Conservation (phyloP, 371 early-diverging fungal species). For the Parasitella parasitica region DNA sequence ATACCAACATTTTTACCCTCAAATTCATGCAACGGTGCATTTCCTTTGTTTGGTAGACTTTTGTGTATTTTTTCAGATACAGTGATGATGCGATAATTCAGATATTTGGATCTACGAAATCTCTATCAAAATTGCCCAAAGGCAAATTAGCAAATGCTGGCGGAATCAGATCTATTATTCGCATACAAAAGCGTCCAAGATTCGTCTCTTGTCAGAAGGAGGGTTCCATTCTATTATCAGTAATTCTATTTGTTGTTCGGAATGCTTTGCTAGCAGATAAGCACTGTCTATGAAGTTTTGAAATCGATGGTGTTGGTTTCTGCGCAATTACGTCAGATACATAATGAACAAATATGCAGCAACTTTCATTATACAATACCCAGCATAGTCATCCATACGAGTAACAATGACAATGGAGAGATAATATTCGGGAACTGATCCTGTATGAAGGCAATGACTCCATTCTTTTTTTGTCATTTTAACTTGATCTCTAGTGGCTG, state of each 20-base stretch:
- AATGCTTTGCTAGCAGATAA: constrained; percentile 39
- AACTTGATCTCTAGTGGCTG: not conserved
- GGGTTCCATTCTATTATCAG: constrained; percentile 51
- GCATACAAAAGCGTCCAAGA: constrained; percentile 44
- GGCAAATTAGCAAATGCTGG: not conserved
- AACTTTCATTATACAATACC: constrained; percentile 21
- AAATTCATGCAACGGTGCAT: constrained; percentile 47
- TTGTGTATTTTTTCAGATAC: constrained; percentile 38
- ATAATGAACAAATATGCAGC: not conserved
- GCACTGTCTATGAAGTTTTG: constrained; percentile 48
- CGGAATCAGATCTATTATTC: no score
- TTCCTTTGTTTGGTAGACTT: constrained; percentile 35
- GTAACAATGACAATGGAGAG: constrained; percentile 51
- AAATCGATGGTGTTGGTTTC: constrained; percentile 45
- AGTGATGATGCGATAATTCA: constrained; percentile 45
- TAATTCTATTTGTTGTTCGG: constrained; percentile 42
- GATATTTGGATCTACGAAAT: constrained; percentile 39
- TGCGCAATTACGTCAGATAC: not conserved
- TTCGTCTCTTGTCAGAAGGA: constrained; percentile 31
- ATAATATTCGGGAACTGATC: constrained; percentile 22
- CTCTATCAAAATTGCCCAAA: constrained; percentile 18
- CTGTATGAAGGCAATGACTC: constrained; percentile 30
- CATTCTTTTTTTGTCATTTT: constrained; percentile 25
- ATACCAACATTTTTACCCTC: constrained; percentile 51
- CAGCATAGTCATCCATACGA: constrained; percentile 51